Evolutionary conservation across 129 eudicot genomes (phyloP).

Genomic region (Lactuca saligna): DNA sequence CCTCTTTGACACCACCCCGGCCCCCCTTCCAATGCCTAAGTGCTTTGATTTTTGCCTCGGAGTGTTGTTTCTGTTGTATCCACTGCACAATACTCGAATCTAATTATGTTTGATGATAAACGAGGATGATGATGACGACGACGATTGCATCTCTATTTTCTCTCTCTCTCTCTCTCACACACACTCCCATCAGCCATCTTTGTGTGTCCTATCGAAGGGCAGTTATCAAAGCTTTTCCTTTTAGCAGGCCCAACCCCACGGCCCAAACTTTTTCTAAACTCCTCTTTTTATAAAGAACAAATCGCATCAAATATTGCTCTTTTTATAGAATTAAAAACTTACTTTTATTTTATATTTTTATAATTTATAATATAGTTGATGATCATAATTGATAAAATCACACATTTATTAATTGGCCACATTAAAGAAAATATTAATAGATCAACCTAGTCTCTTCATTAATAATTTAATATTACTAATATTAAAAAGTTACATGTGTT

Average conservation of each 20-base stretch:
- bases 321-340: not conserved
- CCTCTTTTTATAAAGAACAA: constrained; percentile 3
- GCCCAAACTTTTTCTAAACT: constrained; percentile 22
- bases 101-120: constrained; percentile 14
- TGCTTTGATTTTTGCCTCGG: constrained; percentile 2
- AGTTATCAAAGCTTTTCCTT: constrained; percentile 16
- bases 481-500: too few relatives aligned
- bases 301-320: not conserved
- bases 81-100: constrained; percentile 21
- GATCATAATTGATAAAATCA: too few relatives aligned
- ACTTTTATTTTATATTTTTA: not conserved
- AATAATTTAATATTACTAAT: too few relatives aligned
- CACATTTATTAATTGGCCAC: too few relatives aligned
- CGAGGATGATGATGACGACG: constrained; percentile 14
- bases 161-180: constrained; percentile 30
- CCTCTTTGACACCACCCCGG: constrained; percentile 25
- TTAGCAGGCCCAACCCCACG: constrained; percentile 26
- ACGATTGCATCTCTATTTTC: constrained; percentile 11
- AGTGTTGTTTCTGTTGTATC: not conserved
- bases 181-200: constrained; percentile 28
- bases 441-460: too few relatives aligned
- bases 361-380: too few relatives aligned
- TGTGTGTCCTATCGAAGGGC: constrained; percentile 24
- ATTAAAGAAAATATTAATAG: too few relatives aligned
- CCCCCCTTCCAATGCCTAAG: constrained; percentile 9